These are phyloP conservation scores for Solanum gracilifrons DNA, from an alignment of 257 asterid genomes.

Conservation along the genomic window DNA sequence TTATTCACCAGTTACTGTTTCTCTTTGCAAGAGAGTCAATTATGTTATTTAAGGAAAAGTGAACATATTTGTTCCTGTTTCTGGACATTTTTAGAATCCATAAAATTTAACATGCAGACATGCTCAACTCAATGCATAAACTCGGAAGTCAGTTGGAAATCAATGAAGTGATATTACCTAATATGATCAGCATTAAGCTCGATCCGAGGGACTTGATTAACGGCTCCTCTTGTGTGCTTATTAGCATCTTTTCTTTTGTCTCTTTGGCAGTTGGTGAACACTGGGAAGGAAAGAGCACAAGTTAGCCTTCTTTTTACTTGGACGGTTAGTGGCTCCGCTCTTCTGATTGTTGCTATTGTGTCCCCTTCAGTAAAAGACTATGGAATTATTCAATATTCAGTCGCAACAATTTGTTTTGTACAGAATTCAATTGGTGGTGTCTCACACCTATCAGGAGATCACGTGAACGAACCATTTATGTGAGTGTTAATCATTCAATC, in stretches of 20 bases:
- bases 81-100: neutral
- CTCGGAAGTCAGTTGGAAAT: neutral
- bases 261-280: conserved; percentile 74
- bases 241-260: neutral
- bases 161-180: neutral
- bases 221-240: conserved; percentile 6
- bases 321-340: conserved; percentile 61
- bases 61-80: neutral
- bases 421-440: conserved; percentile 96
- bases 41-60: neutral
- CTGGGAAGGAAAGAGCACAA: conserved; percentile 97
- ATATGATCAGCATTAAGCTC: neutral
- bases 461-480: conserved; percentile 92
- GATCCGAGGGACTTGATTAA: neutral
- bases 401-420: conserved; percentile 6
- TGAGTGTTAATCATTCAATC: conserved; percentile 27
- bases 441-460: conserved; percentile 90
- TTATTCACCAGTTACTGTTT: neutral
- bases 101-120: neutral
- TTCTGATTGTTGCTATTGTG: neutral
- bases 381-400: conserved; percentile 3
- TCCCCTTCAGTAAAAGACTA: neutral
- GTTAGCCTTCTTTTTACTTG: conserved; percentile 95
- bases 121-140: neutral
- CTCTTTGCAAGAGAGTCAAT: neutral